phyloP scores from a whole-genome alignment of 305 asterid species.

The Fraxinus ornus region DNA sequence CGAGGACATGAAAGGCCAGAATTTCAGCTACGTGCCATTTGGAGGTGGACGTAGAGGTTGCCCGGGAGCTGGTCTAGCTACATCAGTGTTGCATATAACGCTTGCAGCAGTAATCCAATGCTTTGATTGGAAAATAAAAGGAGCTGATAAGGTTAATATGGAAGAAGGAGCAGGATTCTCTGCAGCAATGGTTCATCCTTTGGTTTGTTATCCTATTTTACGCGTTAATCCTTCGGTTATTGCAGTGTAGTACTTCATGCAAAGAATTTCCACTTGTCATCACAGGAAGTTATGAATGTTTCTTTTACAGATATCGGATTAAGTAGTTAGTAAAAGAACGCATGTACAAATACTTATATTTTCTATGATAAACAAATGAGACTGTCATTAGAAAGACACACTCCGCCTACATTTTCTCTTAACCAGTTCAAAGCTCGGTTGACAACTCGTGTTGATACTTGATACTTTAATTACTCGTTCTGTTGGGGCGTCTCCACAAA shows the following conservation, averaged over 20 bases:
- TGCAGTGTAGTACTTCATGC: not conserved
- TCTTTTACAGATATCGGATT: not conserved
- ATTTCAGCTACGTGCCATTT: conserved; percentile 23
- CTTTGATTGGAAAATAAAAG: conserved; percentile 36
- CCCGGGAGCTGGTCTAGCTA: conserved; percentile 31
- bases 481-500: not conserved
- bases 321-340: not conserved
- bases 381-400: not conserved
- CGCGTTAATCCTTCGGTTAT: not conserved
- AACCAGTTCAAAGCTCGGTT: not conserved
- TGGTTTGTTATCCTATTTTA: conserved; percentile 32
- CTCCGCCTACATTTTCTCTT: not conserved
- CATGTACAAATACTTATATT: not conserved
- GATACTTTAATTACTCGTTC: not conserved
- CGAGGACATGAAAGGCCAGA: conserved; percentile 7
- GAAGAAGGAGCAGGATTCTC: conserved; percentile 43
- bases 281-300: not conserved
- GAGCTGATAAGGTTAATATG: conserved; percentile 36
- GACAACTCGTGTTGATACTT: not conserved
- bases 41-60: conserved; percentile 48
- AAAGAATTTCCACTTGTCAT: not conserved
- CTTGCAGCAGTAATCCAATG: conserved; percentile 45
- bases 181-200: conserved; percentile 38
- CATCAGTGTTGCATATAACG: conserved; percentile 30
- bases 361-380: not conserved